Evolutionary conservation across 1,284 basidiomycete species (phyloP), one percentile per base, ranked within the genome.

Genomic region (Boletus semigastroideus): DNA sequence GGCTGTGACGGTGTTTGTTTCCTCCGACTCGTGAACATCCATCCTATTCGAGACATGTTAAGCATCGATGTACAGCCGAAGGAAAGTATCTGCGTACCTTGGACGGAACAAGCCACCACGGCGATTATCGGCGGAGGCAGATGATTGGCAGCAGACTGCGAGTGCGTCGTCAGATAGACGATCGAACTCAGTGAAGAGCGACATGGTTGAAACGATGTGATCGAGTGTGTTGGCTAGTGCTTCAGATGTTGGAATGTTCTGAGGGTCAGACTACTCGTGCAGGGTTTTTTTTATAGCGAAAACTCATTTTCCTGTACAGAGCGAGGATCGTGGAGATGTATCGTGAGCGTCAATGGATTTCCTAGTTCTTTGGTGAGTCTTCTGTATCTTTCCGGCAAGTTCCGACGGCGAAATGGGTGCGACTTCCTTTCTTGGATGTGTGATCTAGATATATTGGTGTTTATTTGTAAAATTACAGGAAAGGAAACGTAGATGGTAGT

Each of bases 401-500:
- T 49, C 42, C 12, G 3, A 4, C 9, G n/a, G 5, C 8, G 31
- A 16, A 22, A 30, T n/a, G n/a, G n/a, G n/a, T n/a, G n/a, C n/a
- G n/a, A n/a, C n/a, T n/a, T n/a, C n/a, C n/a, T n/a, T n/a, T n/a
- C n/a, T n/a, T n/a, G 33, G 49, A 52, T 30, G 9, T 20, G 14
- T 2, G 1, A 0, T 25, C 25, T 4, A 25, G 25, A 25, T 22
- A 7, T 20, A 7, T 46, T 38, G 28, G 39, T 3, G 4, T 17
- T n/a, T 52, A 3, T 46, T 46, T 53, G 36, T 28, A 28, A 34
- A 53, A 4, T 33, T 14, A 38, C 50, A 27, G 12, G 22, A 50
- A 50, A 51, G 48, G 47, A 36, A 43, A 25, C 30, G 12, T 30
- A 4, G 11, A 33, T 4, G n/a, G 7, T 36, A 22, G 22, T 22